Conservation (phyloP, 2,329 filamentous ascomycete genomes). For the Exophiala spinifera region DNA sequence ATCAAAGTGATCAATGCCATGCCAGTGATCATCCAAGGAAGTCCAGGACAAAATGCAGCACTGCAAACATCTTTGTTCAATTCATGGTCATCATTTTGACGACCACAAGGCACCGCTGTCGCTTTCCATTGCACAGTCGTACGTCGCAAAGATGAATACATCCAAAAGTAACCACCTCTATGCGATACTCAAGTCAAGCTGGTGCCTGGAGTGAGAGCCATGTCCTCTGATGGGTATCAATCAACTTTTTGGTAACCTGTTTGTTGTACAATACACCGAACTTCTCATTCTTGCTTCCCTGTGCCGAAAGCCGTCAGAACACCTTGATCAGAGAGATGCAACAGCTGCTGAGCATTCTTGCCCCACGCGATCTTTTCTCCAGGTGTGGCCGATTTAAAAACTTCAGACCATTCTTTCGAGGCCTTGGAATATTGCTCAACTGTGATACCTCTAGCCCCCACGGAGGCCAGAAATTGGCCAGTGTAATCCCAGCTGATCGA, state of each 20-base stretch:
- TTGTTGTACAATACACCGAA: conserved; percentile 2
- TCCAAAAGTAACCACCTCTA: neutral
- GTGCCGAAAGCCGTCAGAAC: conserved; percentile 53
- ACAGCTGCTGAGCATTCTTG: conserved; percentile 66
- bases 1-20: no score
- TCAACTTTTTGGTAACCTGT: neutral
- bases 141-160: no score
- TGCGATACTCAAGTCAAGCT: neutral
- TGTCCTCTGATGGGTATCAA: conserved; percentile 13
- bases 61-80: no score
- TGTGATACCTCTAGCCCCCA: conserved; percentile 73
- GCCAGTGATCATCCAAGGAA: no score
- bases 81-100: no score
- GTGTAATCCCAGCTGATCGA: conserved; percentile 89
- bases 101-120: no score
- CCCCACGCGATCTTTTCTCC: conserved; percentile 77
- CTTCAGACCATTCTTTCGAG: conserved; percentile 84
- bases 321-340: conserved; percentile 72
- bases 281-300: conserved; percentile 1
- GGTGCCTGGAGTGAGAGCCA: neutral
- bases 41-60: no score
- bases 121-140: no score
- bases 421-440: conserved; percentile 89
- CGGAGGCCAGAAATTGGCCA: conserved; percentile 84
- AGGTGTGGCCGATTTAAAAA: conserved; percentile 70